A percentile compares a stretch with the other conserved stretches of the same genome.
Evolutionary conservation across 345 rosid genomes (phyloP).

Genomic region (Pelargonium nanum): DNA sequence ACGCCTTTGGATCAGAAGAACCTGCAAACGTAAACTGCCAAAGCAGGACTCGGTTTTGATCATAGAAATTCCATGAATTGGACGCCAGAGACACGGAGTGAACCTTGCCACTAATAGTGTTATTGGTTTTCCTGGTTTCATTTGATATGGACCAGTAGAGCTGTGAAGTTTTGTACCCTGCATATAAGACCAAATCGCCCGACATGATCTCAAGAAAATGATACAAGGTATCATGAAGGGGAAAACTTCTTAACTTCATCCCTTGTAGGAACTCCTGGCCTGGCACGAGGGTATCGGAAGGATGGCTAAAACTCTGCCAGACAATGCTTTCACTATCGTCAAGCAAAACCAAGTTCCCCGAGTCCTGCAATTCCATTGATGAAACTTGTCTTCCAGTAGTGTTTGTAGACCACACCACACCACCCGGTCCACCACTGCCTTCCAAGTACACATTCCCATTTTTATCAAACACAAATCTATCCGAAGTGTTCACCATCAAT

Average conservation of each 20-base stretch:
- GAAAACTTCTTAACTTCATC: slow-evolving; percentile 34
- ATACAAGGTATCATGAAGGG: slow-evolving; percentile 9
- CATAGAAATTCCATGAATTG: slow-evolving; percentile 47
- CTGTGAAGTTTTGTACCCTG: slow-evolving; percentile 31
- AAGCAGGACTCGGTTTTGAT: slow-evolving; percentile 20
- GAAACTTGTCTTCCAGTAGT: slow-evolving; percentile 26
- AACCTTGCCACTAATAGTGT: slow-evolving; percentile 20
- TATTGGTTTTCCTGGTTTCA: slow-evolving; percentile 20
- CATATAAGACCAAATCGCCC: slow-evolving; percentile 31
- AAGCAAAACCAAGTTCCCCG: slow-evolving; percentile 45
- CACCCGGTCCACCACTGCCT: slow-evolving; percentile 4
- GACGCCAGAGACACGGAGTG: slow-evolving; percentile 23
- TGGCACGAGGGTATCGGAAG: slow-evolving; percentile 35
- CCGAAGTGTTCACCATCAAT: slow-evolving; percentile 16
- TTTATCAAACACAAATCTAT: slow-evolving; percentile 29
- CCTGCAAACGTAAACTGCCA: slow-evolving; percentile 29
- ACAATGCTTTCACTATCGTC: slow-evolving; percentile 17
- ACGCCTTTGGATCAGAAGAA: slow-evolving; percentile 21
- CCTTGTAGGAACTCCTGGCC: slow-evolving; percentile 28
- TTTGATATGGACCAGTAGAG: slow-evolving; percentile 37
- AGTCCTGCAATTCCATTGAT: slow-evolving; percentile 34
- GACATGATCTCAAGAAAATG: slow-evolving; percentile 24
- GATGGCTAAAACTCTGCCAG: slow-evolving; percentile 46
- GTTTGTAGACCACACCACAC: slow-evolving; percentile 27
- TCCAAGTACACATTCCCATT: slow-evolving; percentile 33